phyloP scores from a whole-genome alignment of 2,329 filamentous ascomycete genomes.

The Aspergillus fischeri region DNA sequence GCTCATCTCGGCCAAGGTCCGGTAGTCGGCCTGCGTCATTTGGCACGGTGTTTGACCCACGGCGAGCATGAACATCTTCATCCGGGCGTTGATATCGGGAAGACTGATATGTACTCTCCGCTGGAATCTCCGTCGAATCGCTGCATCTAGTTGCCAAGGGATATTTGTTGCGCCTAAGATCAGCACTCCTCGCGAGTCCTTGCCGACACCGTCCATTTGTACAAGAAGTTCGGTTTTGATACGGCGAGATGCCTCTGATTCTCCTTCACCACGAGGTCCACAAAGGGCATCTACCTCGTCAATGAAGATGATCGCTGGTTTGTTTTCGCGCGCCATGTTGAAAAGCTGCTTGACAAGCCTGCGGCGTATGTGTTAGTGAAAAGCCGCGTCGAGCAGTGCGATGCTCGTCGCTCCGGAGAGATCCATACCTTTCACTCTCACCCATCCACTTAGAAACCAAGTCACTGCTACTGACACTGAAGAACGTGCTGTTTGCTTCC shows the following conservation, averaged over 20 bases:
- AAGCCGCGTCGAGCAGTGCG: neutral
- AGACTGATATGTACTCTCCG: conserved; percentile 91
- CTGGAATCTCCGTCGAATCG: conserved; percentile 94
- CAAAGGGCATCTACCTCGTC: conserved; percentile 97
- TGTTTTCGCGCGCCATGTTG: conserved; percentile 96
- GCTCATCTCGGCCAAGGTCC: conserved; percentile 71
- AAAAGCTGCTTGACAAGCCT: conserved; percentile 96
- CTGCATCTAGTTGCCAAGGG: conserved; percentile 95
- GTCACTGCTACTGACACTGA: conserved; percentile 96
- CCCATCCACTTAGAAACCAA: conserved; percentile 99
- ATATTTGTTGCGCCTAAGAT: conserved; percentile 98
- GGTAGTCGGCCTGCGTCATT: conserved; percentile 72
- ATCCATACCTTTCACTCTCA: conserved; percentile 85
- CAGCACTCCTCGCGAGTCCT: conserved; percentile 87
- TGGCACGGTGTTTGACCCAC: conserved; percentile 91
- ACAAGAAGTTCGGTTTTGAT: conserved; percentile 99
- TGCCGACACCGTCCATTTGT: conserved; percentile 98
- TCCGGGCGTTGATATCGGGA: conserved; percentile 79
- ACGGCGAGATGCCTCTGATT: conserved; percentile 92
- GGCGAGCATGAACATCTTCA: conserved; percentile 92
- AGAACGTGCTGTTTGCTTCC: conserved; percentile 98
- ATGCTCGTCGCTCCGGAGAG: neutral
- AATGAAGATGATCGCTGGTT: conserved; percentile 97
- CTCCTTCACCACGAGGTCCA: conserved; percentile 86
- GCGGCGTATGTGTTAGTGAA: conserved; percentile 11